A percentile compares a stretch with the other conserved stretches of the same genome.
phyloP scores from a whole-genome alignment of 1,139 yeast species.

The Pichia sp. region DNA sequence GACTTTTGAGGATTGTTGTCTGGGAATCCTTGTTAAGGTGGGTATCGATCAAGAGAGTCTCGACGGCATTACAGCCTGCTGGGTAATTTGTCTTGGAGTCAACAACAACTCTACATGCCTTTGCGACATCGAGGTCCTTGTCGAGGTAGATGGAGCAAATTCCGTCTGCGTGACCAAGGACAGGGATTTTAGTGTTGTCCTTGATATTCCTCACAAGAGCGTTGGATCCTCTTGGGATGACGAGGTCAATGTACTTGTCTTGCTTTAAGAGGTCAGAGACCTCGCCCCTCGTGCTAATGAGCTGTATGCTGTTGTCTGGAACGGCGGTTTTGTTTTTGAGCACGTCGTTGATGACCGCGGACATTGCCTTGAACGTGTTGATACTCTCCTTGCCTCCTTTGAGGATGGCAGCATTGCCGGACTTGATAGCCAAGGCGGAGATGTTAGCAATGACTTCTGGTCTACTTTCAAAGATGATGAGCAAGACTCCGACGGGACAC shows the following conservation, averaged over 20 bases:
- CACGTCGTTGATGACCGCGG: constrained; percentile 62
- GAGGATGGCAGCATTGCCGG: constrained; percentile 92
- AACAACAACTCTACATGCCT: constrained; percentile 69
- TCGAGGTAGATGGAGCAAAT: constrained; percentile 87
- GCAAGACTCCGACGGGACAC: constrained; percentile 89
- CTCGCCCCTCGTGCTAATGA: constrained; percentile 84
- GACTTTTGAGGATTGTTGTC: constrained; percentile 41
- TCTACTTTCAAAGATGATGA: constrained; percentile 92
- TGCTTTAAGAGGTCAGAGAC: constrained; percentile 80
- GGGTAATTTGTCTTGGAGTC: constrained; percentile 96
- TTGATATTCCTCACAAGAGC: constrained; percentile 84
- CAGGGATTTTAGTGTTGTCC: constrained; percentile 87
- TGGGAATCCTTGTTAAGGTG: constrained; percentile 37
- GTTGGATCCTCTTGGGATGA: constrained; percentile 95
- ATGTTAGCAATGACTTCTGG: constrained; percentile 99
- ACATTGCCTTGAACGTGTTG: constrained; percentile 79
- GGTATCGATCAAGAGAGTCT: constrained; percentile 70
- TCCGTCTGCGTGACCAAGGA: constrained; percentile 98
- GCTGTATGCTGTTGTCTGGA: constrained; percentile 77
- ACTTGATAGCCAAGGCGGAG: constrained; percentile 90
- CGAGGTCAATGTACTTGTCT: constrained; percentile 88
- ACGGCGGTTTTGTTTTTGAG: constrained; percentile 57
- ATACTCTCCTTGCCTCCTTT: constrained; percentile 96
- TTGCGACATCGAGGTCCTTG: constrained; percentile 64
- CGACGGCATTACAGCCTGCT: constrained; percentile 97